These are phyloP conservation scores for Bidens hawaiensis DNA, from an alignment of 140 eudicot species.

Conservation along the genomic window DNA sequence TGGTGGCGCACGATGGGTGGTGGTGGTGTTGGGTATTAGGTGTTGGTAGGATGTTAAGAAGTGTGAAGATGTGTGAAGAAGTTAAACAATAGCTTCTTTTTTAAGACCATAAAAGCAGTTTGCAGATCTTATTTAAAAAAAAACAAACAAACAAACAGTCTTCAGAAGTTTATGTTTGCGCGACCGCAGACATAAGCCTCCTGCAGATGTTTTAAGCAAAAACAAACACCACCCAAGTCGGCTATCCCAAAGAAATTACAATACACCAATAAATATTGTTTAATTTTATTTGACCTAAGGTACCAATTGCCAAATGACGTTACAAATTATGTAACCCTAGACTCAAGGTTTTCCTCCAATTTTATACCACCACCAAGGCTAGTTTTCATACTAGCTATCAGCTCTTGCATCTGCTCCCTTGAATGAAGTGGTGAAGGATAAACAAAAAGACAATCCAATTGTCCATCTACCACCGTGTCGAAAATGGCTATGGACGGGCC, in stretches of 20 bases:
- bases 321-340: constrained; percentile 10
- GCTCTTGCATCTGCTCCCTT: constrained; percentile 48
- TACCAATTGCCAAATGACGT: not conserved
- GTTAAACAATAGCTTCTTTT: too few species aligned
- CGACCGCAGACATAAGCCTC: too few species aligned
- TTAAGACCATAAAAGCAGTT: too few species aligned
- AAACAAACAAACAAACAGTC: too few species aligned
- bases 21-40: too few species aligned
- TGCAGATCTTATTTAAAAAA: too few species aligned
- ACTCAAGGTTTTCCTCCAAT: constrained; percentile 16
- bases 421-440: constrained; percentile 62
- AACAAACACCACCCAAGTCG: too few species aligned
- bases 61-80: too few species aligned
- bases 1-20: too few species aligned
- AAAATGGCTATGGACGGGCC: constrained; percentile 55
- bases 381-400: constrained; percentile 37
- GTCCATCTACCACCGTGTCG: constrained; percentile 42
- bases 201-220: too few species aligned
- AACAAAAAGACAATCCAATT: constrained; percentile 48
- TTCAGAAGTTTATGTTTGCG: too few species aligned
- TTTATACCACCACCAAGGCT: constrained; percentile 29
- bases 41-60: too few species aligned
- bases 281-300: not conserved
- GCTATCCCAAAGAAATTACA: not conserved
- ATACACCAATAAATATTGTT: not conserved